A percentile compares a stretch with the other conserved stretches of the same genome.
These are phyloP conservation scores for Strigomonas oncopelti DNA, from an alignment of 208 protist genomes.

Conservation along the genomic window DNA sequence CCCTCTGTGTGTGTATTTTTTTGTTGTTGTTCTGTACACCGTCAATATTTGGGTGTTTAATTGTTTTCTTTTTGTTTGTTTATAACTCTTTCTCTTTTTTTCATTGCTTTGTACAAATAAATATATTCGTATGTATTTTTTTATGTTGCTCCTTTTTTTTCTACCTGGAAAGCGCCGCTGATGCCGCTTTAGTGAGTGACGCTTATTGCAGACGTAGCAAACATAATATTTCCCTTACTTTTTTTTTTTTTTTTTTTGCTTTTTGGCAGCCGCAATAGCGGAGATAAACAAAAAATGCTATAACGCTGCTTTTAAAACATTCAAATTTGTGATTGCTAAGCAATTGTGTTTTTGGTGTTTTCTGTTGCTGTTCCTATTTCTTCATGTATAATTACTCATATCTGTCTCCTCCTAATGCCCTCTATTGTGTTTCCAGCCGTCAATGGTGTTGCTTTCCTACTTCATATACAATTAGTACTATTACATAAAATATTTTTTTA, in stretches of 20 bases:
- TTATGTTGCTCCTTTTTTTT: not conserved
- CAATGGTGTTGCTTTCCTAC: no score
- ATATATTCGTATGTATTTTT: not conserved
- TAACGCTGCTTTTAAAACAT: not conserved
- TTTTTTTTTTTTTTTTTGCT: constrained; percentile 13
- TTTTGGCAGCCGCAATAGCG: not conserved
- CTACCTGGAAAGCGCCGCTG: constrained; percentile 4
- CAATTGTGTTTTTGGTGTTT: not conserved
- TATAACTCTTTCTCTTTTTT: constrained; percentile 1
- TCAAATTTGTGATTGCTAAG: not conserved
- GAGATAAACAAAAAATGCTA: not conserved
- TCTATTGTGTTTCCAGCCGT: no score
- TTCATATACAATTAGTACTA: no score
- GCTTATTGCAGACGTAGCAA: no score
- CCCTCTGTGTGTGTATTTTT: not conserved
- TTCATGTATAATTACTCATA: no score
- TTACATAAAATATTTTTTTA: no score
- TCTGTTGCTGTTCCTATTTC: constrained; percentile 2
- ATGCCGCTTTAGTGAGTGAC: not conserved
- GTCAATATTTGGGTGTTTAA: not conserved
- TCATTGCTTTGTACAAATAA: not conserved
- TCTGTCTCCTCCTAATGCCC: no score
- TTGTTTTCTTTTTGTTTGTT: not conserved
- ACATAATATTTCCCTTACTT: not conserved
- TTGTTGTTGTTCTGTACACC: not conserved